Evolutionary conservation across 148 eudicot genomes (phyloP), one percentile per base, ranked within the genome.

Genomic region (Beta vulgaris): DNA sequence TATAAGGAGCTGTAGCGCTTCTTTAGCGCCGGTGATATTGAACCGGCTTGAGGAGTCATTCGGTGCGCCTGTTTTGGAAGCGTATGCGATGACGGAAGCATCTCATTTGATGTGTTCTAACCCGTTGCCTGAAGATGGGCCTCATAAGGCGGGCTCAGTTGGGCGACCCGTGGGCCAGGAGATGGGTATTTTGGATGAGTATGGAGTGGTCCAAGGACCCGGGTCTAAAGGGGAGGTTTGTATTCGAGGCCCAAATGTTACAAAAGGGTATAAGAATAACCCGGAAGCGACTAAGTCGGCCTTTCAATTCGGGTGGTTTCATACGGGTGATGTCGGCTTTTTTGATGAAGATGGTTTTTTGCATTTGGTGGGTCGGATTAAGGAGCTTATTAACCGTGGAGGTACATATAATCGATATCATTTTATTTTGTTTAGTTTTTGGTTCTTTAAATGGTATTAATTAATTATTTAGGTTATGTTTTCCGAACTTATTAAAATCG

Each of bases 311-410:
- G 97, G 97, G 60, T 94, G 98, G 98, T 94, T 94, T 32, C 98
- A 94, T 63, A 94, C 98, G 7, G 98, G 98, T 15, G 98, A 94
- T 79, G 77, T 90, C 13, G 98, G 98, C 26, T 92, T 57, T 76
- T 75, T 92, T 7, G 97, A 94, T 60, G 83, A 89, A 23, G 93
- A 91, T 49, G 97, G 98, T 19, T 94, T 87, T 80, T 83, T 94
- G 86, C 96, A 90, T 80, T 86, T 94, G 49, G 98, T 94, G 39
- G 98, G 98, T 19, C 85, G 98, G 76, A 94, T 90, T 62, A 94
- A 94, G 89, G 98, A 94, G 87, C 83, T 94, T 72, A 87, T 94
- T 79, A 94, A 94, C 82, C 97, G 98, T 65, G 98, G 98, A 94
- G 98, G 98, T 94, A 91, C 44, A 28, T 5, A 25, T 62, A 12